Conservation (phyloP, 495 filamentous ascomycete genomes). For the Penicillium fimorum region DNA sequence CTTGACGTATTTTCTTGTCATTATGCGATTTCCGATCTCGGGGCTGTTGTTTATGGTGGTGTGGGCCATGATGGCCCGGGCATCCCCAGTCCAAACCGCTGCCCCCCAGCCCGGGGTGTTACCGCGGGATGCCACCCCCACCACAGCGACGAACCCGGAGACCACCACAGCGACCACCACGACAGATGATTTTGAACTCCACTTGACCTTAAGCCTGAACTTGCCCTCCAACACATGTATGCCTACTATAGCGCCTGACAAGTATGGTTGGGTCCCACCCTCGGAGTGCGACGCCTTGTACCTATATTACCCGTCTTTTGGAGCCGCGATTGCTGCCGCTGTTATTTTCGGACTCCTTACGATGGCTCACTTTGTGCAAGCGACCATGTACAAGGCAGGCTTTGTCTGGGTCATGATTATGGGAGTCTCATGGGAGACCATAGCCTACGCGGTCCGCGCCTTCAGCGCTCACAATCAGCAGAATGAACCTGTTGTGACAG, state of each 20-base stretch:
- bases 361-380: background rate
- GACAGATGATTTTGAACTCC: background rate
- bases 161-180: background rate
- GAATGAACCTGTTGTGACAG: background rate
- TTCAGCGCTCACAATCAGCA: constrained; percentile 1
- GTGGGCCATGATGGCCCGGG: background rate
- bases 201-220: background rate
- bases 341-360: background rate
- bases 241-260: background rate
- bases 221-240: background rate
- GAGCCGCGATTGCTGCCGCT: background rate
- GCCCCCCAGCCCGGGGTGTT: background rate
- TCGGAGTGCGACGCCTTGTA: constrained; percentile 1
- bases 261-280: constrained; percentile 1
- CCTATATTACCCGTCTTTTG: constrained; percentile 6
- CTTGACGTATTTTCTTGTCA: no score
- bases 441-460: background rate
- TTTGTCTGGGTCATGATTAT: constrained; percentile 7
- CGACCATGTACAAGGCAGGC: background rate
- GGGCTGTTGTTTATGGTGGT: no score
- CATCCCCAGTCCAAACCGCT: background rate
- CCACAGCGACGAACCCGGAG: background rate
- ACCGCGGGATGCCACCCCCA: background rate
- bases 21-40: no score
- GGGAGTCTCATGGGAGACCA: constrained; percentile 1